Evolutionary conservation across 176 grass and related monocot species (phyloP), one percentile per base, ranked within the genome.

Genomic region (Musa itinerans): DNA sequence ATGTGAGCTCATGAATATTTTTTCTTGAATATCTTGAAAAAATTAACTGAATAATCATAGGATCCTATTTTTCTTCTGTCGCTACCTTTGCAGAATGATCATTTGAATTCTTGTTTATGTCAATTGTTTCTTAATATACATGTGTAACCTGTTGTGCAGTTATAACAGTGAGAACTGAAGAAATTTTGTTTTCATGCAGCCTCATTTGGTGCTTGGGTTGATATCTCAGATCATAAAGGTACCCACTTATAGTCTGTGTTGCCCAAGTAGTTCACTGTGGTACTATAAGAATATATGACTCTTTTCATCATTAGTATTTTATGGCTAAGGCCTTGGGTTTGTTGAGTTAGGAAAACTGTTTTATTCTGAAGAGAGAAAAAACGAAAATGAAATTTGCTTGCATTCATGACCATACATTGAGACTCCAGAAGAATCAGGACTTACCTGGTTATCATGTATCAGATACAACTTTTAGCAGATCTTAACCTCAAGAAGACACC

Each of bases 171-270:
- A 0, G 76, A 14, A 52, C 17, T 68, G 50, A 52, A 22, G 11
- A 24, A 49, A 8, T 54, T 70, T 21, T 49, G 17, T 83, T 79
- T 52, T 63, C 56, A 79, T 82, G 85, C 90, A 98, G 95, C 95
- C 88, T 74, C 90, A 98, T 93, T 86, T 98, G 87, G 11, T 98
- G 79, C 95, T 98, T 89, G 95, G 95, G 58, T 85, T 98, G 81
- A 98, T 98, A 87, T 98, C 95, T 58, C 90, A 98, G 89, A 98
- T 93, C 77, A 93, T 98, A 89, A 98, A 98, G 95, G 95, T 93
- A 87, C 62, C 49, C 20, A 24, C 20, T 56, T 43, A 43, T 43
- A 43, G 34, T 43, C 34, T 43, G 34, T 6, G 34, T 43, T 43
- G 4, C 34, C 34, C 34, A 43, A 43, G n/a, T 74, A 19, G 12